Percentiles rank a stretch among this genome's conserved stretches.
phyloP scores from a whole-genome alignment of 2,329 filamentous ascomycete genomes.

The Penicillium sp. region DNA sequence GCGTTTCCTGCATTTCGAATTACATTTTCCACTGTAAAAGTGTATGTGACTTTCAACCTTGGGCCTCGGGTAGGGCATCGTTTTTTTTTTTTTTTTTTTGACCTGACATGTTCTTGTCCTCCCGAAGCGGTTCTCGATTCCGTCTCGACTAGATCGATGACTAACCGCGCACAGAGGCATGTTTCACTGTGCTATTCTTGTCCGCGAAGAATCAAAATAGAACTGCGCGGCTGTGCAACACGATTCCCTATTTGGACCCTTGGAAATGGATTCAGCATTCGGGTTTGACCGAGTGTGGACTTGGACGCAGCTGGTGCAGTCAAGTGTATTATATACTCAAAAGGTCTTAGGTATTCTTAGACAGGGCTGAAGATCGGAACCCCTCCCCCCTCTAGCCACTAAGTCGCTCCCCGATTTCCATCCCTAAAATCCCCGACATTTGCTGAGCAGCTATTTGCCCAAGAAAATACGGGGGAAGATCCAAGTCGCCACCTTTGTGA shows the following conservation, averaged over 20 bases:
- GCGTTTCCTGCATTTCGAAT: constrained; percentile 8
- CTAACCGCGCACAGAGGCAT: neutral
- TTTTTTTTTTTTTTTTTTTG: too few species aligned
- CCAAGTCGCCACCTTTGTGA: constrained; percentile 25
- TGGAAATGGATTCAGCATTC: neutral
- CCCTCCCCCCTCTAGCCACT: constrained; percentile 20
- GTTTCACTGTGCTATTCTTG: constrained; percentile 11
- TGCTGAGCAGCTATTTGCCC: constrained; percentile 28
- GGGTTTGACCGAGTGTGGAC: neutral
- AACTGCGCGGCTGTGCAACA: constrained; percentile 4
- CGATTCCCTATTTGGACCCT: neutral
- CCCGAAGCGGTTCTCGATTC: too few species aligned
- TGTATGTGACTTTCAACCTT: neutral
- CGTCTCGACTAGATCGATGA: neutral
- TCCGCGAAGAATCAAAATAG: neutral
- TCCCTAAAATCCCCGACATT: constrained; percentile 38
- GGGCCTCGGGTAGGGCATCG: neutral
- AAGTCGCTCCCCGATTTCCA: constrained; percentile 18
- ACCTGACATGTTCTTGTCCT: too few species aligned
- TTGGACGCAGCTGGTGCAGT: neutral
- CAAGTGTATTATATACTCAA: constrained; percentile 1
- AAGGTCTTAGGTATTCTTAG: constrained; percentile 15
- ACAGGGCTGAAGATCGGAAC: constrained; percentile 30
- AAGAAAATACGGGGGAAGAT: constrained; percentile 29
- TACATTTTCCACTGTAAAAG: neutral